Evolutionary conservation across 2,329 filamentous ascomycete genomes (phyloP).

Genomic region (Penicillium thymicola): DNA sequence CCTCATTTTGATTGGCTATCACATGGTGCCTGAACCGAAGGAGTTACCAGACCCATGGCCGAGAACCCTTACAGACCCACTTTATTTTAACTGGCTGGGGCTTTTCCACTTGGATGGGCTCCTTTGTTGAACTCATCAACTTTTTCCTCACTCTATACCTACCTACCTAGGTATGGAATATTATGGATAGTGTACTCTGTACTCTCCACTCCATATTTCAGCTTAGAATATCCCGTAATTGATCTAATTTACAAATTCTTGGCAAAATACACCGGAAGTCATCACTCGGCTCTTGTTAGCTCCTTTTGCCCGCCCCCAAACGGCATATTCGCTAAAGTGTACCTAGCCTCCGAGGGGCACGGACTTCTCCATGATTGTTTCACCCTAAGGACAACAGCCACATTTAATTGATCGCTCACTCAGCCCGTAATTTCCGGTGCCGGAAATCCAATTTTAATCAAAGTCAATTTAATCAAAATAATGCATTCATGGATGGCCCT

Average conservation of each 20-base stretch:
- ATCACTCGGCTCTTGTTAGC: not conserved
- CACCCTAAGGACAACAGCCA: constrained; percentile 11
- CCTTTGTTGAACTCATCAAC: not conserved
- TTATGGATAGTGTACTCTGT: not conserved
- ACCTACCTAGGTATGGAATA: not conserved
- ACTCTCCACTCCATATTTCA: not conserved
- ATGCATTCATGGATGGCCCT: not conserved
- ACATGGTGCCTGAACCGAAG: constrained; percentile 18
- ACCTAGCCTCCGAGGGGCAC: constrained; percentile 15
- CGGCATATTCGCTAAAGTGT: constrained; percentile 11
- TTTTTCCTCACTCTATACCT: not conserved
- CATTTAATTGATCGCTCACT: constrained; percentile 14
- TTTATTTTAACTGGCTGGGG: not conserved
- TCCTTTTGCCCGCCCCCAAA: not conserved
- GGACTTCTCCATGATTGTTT: constrained; percentile 19
- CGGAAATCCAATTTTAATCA: constrained; percentile 11
- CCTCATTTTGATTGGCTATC: constrained; percentile 7
- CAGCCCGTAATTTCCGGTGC: constrained; percentile 22
- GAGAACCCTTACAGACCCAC: constrained; percentile 4
- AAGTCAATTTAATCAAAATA: not conserved
- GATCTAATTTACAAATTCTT: not conserved
- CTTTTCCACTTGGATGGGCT: not conserved
- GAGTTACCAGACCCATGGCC: not conserved
- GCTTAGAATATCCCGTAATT: not conserved
- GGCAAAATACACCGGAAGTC: not conserved